Percentiles rank a stretch among this genome's conserved stretches.
Conservation (phyloP, 139 green algal genomes). For the Chlamydomonas applanata region DNA sequence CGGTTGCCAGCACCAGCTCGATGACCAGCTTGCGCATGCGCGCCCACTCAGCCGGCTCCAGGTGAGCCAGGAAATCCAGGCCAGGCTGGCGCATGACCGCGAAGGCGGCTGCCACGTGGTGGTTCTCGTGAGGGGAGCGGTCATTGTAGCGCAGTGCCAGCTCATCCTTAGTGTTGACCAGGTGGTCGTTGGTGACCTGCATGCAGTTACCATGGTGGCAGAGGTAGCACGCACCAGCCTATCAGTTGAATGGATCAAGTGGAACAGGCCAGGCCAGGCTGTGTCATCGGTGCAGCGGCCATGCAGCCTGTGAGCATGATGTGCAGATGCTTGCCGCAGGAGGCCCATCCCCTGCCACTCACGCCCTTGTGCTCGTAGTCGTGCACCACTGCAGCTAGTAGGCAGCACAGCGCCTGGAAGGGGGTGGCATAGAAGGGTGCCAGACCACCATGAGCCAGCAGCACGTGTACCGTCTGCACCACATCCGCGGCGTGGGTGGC, state of each 20-base stretch:
- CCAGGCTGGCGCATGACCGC: conserved; percentile 18
- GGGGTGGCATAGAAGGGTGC: not conserved
- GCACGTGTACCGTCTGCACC: conserved; percentile 18
- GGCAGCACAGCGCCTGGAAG: no score
- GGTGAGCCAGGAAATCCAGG: conserved; percentile 28
- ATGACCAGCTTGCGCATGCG: not conserved
- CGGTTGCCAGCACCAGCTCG: conserved; percentile 23
- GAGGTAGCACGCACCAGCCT: no score
- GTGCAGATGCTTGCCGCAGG: no score
- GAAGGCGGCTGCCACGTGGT: conserved; percentile 37
- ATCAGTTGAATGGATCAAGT: no score
- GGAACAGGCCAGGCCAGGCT: no score
- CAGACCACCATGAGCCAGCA: conserved; percentile 14
- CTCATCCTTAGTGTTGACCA: conserved; percentile 7
- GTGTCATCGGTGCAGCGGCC: no score
- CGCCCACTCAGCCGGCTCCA: not conserved
- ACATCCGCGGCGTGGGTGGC: conserved; percentile 23
- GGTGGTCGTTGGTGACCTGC: no score
- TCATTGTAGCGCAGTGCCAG: conserved; percentile 47
- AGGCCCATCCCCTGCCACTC: no score
- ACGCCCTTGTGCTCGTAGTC: conserved; percentile 48
- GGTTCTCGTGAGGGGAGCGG: conserved; percentile 38
- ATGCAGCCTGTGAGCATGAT: no score
- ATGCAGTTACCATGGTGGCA: no score
- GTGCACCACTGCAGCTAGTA: conserved; percentile 38